phyloP scores from a whole-genome alignment of 345 rosid genomes.

The Rhizophora apiculata region DNA sequence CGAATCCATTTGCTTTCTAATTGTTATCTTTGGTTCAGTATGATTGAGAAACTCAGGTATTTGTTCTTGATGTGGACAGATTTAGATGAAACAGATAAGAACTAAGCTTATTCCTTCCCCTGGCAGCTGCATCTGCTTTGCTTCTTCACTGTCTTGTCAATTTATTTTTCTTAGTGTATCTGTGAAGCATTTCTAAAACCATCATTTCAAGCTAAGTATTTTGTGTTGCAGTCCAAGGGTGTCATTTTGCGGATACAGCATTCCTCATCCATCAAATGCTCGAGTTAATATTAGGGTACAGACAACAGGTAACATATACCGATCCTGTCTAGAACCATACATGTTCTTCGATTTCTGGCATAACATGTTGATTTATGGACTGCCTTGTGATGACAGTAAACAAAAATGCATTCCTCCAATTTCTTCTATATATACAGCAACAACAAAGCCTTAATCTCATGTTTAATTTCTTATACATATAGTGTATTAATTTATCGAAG shows the following conservation, averaged over 20 bases:
- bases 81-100: neutral
- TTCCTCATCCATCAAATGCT: slow-evolving; percentile 92
- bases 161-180: neutral
- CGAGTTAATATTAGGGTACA: slow-evolving; percentile 73
- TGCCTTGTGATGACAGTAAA: neutral
- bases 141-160: neutral
- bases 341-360: too few relatives aligned
- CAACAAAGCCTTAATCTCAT: too few relatives aligned
- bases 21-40: neutral
- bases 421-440: too few relatives aligned
- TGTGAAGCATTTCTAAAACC: neutral
- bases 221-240: slow-evolving; percentile 72
- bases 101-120: too few relatives aligned
- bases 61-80: neutral
- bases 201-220: neutral
- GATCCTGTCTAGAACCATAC: neutral
- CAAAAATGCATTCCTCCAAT: neutral
- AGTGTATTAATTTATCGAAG: neutral
- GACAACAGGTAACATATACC: slow-evolving; percentile 64
- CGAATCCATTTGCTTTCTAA: too few relatives aligned
- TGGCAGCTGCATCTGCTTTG: too few relatives aligned
- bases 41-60: neutral
- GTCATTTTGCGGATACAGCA: slow-evolving; percentile 64
- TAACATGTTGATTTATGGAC: too few relatives aligned
- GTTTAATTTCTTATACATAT: too few relatives aligned